Evolutionary conservation across 306 rosid species (phyloP).

Genomic region (Castanopsis chinensis): DNA sequence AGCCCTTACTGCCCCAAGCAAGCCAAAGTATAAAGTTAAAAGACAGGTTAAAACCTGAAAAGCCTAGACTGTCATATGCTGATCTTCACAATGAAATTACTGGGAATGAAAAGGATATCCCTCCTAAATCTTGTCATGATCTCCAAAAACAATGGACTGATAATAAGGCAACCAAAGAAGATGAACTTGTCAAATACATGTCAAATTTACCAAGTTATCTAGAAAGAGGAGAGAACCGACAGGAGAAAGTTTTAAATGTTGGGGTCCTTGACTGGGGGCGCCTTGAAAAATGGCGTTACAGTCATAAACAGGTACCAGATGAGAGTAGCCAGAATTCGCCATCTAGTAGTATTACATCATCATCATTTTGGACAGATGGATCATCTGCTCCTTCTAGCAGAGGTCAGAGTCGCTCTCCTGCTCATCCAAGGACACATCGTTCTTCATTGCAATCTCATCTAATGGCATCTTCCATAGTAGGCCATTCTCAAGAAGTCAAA

Average conservation of each 20-base stretch:
- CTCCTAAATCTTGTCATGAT: slow-evolving; percentile 29
- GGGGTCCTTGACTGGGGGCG: slow-evolving; percentile 96
- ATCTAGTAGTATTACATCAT: slow-evolving; percentile 49
- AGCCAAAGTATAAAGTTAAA: slow-evolving; percentile 40
- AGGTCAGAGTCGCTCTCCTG: slow-evolving; percentile 53
- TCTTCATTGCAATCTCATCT: slow-evolving; percentile 58
- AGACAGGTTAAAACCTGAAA: slow-evolving; percentile 43
- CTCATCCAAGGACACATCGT: slow-evolving; percentile 37
- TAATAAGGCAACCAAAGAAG: slow-evolving; percentile 50
- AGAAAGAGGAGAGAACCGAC: slow-evolving; percentile 56
- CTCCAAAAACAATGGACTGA: slow-evolving; percentile 40
- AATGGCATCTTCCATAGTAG: slow-evolving; percentile 34
- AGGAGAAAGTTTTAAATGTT: slow-evolving; percentile 73
- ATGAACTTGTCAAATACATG: slow-evolving; percentile 87
- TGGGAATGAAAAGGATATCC: slow-evolving; percentile 27
- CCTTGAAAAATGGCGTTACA: slow-evolving; percentile 70
- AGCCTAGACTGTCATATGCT: slow-evolving; percentile 48
- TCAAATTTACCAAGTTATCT: slow-evolving; percentile 83
- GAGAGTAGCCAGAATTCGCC: slow-evolving; percentile 42
- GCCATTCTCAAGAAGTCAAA: slow-evolving; percentile 33
- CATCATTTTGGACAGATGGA: slow-evolving; percentile 52
- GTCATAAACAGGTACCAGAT: slow-evolving; percentile 44
- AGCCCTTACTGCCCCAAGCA: not conserved
- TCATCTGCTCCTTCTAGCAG: slow-evolving; percentile 51
- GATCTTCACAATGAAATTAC: slow-evolving; percentile 57